A percentile compares a stretch with the other conserved stretches of the same genome.
Evolutionary conservation across 805 yeast species (phyloP).

Genomic region (Yamadazyma tumulicola): DNA sequence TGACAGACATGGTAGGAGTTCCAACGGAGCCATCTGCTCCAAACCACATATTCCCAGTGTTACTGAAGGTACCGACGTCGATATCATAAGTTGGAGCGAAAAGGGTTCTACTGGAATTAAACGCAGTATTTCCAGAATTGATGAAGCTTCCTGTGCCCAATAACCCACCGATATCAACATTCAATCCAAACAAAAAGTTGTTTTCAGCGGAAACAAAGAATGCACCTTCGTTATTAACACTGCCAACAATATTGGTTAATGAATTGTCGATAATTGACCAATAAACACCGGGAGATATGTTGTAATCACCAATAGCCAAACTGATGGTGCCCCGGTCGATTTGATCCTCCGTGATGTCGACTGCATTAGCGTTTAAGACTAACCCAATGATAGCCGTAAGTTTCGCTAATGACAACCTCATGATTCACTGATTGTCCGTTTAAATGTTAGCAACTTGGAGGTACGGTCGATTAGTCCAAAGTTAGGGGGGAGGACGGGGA

Average conservation of each 20-base stretch:
- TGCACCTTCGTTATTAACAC: slow-evolving; percentile 14
- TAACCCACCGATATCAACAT: slow-evolving; percentile 3
- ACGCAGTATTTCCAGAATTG: slow-evolving; percentile 20
- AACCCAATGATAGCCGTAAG: neutral
- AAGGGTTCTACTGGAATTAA: slow-evolving; percentile 18
- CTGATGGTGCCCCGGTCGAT: slow-evolving; percentile 15
- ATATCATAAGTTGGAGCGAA: slow-evolving; percentile 18
- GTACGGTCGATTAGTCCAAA: too few relatives aligned
- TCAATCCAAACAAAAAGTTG: slow-evolving; percentile 7
- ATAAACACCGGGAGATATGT: slow-evolving; percentile 17
- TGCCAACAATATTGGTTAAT: slow-evolving; percentile 11
- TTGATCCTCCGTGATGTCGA: slow-evolving; percentile 13
- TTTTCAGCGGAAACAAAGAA: slow-evolving; percentile 7
- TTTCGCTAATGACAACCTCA: too few relatives aligned
- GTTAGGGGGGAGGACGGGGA: too few relatives aligned
- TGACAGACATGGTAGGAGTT: slow-evolving; percentile 13
- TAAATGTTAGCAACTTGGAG: too few relatives aligned
- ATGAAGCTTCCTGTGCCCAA: slow-evolving; percentile 1
- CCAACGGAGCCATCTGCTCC: slow-evolving; percentile 19
- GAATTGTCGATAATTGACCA: slow-evolving; percentile 25
- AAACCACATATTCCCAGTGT: slow-evolving; percentile 23
- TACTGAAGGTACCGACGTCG: slow-evolving; percentile 15
- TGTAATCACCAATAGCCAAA: slow-evolving; percentile 5
- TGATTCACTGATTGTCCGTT: too few relatives aligned
- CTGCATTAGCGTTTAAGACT: slow-evolving; percentile 2